A percentile compares a stretch with the other conserved stretches of the same genome.
Evolutionary conservation across 1,284 basidiomycete species (phyloP).

Genomic region (Pterulicium gracile): DNA sequence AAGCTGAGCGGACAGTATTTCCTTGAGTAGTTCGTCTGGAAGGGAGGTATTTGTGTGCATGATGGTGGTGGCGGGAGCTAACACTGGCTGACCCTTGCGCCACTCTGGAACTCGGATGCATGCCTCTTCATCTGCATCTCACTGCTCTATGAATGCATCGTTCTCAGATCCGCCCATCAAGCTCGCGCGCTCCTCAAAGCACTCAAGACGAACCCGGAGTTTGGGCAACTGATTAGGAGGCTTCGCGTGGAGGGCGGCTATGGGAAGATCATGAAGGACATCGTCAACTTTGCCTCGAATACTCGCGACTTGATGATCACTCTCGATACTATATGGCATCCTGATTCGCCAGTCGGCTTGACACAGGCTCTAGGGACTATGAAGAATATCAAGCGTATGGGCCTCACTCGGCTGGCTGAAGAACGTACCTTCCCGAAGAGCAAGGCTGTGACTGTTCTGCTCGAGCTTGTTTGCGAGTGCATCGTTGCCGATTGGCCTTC

Average conservation of each 20-base stretch:
- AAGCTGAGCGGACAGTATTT: neutral
- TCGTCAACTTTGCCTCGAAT: neutral
- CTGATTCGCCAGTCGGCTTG: neutral
- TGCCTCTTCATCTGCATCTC: no score
- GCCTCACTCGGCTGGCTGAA: neutral
- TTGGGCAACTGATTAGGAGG: neutral
- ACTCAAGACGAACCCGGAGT: neutral
- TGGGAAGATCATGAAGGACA: neutral
- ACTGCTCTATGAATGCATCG: no score
- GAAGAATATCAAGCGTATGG: neutral
- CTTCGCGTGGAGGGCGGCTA: neutral
- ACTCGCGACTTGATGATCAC: slow-evolving; percentile 12
- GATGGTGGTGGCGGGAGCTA: no score
- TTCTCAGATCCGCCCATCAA: neutral
- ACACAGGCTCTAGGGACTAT: neutral
- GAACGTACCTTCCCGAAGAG: neutral
- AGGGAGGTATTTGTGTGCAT: no score
- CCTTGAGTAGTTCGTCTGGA: neutral
- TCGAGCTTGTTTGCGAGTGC: neutral
- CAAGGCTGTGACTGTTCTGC: neutral
- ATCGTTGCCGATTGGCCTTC: neutral
- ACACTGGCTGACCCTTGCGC: no score
- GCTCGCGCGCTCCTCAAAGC: neutral
- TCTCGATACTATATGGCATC: slow-evolving; percentile 13
- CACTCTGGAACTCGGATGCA: no score